Evolutionary conservation across 768 basidiomycete species (phyloP).

Genomic region (Termitomyces sp.): DNA sequence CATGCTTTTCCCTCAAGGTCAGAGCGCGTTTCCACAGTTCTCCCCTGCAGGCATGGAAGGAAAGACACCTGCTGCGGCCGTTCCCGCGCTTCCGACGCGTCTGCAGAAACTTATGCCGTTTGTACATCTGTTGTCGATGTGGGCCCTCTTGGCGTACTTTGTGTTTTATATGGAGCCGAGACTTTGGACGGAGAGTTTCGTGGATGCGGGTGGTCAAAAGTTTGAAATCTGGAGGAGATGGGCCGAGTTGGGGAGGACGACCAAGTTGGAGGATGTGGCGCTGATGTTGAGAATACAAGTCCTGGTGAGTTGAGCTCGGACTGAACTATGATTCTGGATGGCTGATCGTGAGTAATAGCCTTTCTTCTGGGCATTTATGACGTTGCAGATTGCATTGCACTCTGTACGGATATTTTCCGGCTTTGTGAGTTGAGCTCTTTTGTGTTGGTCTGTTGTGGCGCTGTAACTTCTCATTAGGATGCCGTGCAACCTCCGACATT

Average conservation of each 20-base stretch:
- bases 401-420: conserved; percentile 68
- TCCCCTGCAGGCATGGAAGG: conserved; percentile 14
- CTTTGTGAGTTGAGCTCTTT: conserved; percentile 42
- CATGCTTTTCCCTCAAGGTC: conserved; percentile 30
- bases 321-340: background rate
- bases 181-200: conserved; percentile 33
- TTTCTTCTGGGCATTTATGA: conserved; percentile 80
- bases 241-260: conserved; percentile 46
- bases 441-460: background rate
- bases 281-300: conserved; percentile 41
- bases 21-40: conserved; percentile 18
- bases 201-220: conserved; percentile 1
- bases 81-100: conserved; percentile 29
- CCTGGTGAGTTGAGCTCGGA: conserved; percentile 40
- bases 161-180: conserved; percentile 62
- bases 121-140: conserved; percentile 59
- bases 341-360: conserved; percentile 39
- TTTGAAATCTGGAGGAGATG: conserved; percentile 51
- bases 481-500: conserved; percentile 54
- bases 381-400: conserved; percentile 66
- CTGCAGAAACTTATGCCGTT: conserved; percentile 62
- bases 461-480: conserved; percentile 33
- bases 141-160: conserved; percentile 64
- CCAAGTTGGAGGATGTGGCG: conserved; percentile 25
- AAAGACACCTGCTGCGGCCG: conserved; percentile 19